A percentile compares a stretch with the other conserved stretches of the same genome.
These are phyloP conservation scores for Lachancea fermentati DNA, from an alignment of 805 yeast genomes.

Conservation along the genomic window DNA sequence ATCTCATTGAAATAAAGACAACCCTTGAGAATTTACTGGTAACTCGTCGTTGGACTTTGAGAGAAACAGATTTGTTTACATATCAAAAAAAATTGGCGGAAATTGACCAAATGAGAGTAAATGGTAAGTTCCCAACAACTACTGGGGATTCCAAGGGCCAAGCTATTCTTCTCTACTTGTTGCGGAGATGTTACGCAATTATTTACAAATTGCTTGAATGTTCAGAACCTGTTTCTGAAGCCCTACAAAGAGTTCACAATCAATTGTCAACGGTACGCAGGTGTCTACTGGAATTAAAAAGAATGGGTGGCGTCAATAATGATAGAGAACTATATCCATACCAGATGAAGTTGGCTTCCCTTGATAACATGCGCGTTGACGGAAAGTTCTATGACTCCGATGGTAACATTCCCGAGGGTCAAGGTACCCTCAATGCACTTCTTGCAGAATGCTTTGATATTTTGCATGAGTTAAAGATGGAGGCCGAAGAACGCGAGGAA, in stretches of 20 bases:
- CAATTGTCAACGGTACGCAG: conserved; percentile 88
- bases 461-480: conserved; percentile 82
- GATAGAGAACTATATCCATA: conserved; percentile 91
- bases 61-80: conserved; percentile 88
- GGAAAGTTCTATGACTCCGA: conserved; percentile 84
- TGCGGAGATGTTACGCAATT: conserved; percentile 86
- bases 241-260: conserved; percentile 88
- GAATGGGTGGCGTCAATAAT: conserved; percentile 87
- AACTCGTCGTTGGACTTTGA: conserved; percentile 94
- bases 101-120: conserved; percentile 67
- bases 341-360: conserved; percentile 86
- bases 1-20: conserved; percentile 58
- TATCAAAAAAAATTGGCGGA: conserved; percentile 70
- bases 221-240: conserved; percentile 92
- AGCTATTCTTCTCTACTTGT: conserved; percentile 60
- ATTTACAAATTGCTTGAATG: conserved; percentile 85
- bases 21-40: conserved; percentile 77
- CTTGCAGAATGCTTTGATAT: conserved; percentile 94
- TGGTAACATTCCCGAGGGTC: conserved; percentile 94
- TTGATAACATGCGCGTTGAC: conserved; percentile 80
- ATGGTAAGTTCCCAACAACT: conserved; percentile 47
- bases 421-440: conserved; percentile 87
- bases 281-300: conserved; percentile 81
- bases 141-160: conserved; percentile 46
- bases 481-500: conserved; percentile 60